Evolutionary conservation across 73 alveolate species (phyloP).

Genomic region (Blepharisma stoltei): DNA sequence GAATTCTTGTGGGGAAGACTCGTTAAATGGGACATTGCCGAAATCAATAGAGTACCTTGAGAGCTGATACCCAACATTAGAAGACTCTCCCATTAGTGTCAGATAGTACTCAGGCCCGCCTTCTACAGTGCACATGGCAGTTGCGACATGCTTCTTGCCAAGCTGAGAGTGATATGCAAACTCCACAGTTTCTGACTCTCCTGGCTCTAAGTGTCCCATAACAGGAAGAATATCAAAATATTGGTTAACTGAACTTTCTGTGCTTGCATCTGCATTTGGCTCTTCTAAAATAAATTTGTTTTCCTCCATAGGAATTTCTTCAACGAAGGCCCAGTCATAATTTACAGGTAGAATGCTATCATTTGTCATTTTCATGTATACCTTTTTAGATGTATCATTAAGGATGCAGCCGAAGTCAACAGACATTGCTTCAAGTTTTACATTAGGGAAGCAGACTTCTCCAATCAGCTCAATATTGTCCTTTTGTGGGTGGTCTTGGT

Average conservation of each 20-base stretch:
- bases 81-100: conserved; percentile 94
- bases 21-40: conserved; percentile 97
- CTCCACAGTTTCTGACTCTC: conserved; percentile 94
- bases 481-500: conserved; percentile 98
- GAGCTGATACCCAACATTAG: conserved; percentile 85
- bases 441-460: conserved; percentile 97
- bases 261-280: conserved; percentile 33
- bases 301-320: conserved; percentile 69
- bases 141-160: conserved; percentile 85
- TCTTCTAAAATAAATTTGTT: neutral
- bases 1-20: conserved; percentile 86
- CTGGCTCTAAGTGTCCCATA: conserved; percentile 95
- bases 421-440: conserved; percentile 79
- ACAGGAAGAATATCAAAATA: conserved; percentile 99
- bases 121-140: conserved; percentile 97
- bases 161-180: conserved; percentile 94
- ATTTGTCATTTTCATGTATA: conserved; percentile 95
- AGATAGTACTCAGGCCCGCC: conserved; percentile 99
- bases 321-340: conserved; percentile 98
- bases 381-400: conserved; percentile 97
- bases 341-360: conserved; percentile 92
- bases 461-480: conserved; percentile 96
- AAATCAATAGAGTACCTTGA: conserved; percentile 92
- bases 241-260: conserved; percentile 87
- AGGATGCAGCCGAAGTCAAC: conserved; percentile 96